Base-by-base conservation (phyloP, 1,284 basidiomycete genomes). In the Fomitopsis palustris region DNA sequence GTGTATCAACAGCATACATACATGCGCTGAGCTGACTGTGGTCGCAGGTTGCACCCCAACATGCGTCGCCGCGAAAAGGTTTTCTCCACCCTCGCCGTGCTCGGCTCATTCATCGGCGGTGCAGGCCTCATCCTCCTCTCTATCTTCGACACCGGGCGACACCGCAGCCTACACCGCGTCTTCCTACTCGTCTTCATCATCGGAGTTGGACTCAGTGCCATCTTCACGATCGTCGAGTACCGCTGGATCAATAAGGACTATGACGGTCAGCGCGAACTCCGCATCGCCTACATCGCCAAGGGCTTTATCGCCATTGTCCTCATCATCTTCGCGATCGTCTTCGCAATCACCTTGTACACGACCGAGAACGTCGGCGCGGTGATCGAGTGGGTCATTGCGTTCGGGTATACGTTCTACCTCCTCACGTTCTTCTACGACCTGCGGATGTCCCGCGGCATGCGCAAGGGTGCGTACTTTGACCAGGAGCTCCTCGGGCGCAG, bases 151-250 rank as follows among this genome's bases (percentile, higher is more conserved):
- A 88, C 85, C 1, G 77, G 78, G 60, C 78, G 79, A 1, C 77
- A 82, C 67, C 64, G 75, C 2, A 77, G 66, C 16, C 63, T 77
- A 10, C 88, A 91, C 67, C 72, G 84, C 17, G 60, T 75, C 19
- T 90, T 88, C 64, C 78, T 91, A 23, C 76, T 89, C 38, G 73
- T 90, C 7, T 72, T 85, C 61, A 77, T 89, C 31, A 83, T 87
- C 29, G 78, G 66, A 56, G 77, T 90, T 1, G 82, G 78, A 1
- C 67, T 91, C 37, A 87, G 84, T 59, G 86, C 87, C 9, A 81
- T 91, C 39, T 90, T 90, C 72, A 87, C 87, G 4, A 75, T 89
- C 17, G 59, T 81, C n/a, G 88, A 92, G 85, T 90, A 82, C 61
- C 77, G 80, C 4, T 89, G 85, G 85, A 76, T 91, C 53, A 80